Evolutionary conservation across 2,329 filamentous ascomycete species (phyloP), one percentile per base, ranked within the genome.

Genomic region (Monosporascus sp.): DNA sequence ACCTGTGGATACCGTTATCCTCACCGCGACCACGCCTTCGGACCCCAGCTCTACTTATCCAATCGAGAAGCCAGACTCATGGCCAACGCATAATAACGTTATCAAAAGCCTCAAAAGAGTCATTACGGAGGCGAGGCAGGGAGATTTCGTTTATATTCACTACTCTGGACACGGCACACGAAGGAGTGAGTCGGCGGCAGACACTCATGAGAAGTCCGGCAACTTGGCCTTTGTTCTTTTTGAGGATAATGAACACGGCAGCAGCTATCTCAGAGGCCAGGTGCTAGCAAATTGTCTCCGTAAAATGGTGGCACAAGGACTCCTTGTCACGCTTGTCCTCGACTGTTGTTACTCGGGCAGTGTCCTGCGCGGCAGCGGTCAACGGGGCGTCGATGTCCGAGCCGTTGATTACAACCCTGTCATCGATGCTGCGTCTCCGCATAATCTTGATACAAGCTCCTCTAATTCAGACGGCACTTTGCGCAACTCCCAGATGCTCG

Each of bases 281-380:
- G 6, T 38, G 2, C 35, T 56, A 24, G 52, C 51, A 14, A n/a
- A n/a, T 5, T 17, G 5, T n/a, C 6, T 54, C 9, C 45, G 37
- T 7, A 37, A 24, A 2, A 56, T 56, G 55, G 55, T 52, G 2
- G 43, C 48, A 16, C 51, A 45, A 38, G 43, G 43, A 3, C 22
- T 56, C 16, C 4, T 43, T 8, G 55, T 56, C 11, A 56, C 52
- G 1, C 24, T 56, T 8, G 43, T 56, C 22, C 43, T 56, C 8
- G 50, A 56, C 35, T 56, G 55, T 31, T 56, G 52, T 44, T 48
- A 37, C 20, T 54, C 55, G 3, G 55, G 41, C 14, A 52, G 41
- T 31, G 48, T 56, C 3, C 5, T 46, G 17, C 52, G 55, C 26
- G 16, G 26, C 27, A 22, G n/a, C 24, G 44, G 47, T 35, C 11